Evolutionary conservation across 2,329 filamentous ascomycete species (phyloP), one percentile per base, ranked within the genome.

Genomic region (Diaporthe aspalathi): DNA sequence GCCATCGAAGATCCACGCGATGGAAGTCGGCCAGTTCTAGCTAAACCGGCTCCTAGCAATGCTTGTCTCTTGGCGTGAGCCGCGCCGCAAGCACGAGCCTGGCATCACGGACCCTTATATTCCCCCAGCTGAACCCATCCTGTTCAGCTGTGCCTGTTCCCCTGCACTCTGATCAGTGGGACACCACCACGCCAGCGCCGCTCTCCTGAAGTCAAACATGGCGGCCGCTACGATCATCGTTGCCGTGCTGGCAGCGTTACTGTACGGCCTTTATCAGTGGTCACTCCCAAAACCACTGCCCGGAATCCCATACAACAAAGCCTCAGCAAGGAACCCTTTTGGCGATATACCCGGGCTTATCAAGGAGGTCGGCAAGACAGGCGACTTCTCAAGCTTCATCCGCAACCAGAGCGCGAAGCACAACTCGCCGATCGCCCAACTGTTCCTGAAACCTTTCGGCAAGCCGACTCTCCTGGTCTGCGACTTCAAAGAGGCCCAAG

Each of bases 401-500:
- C 52, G 47, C 22, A 49, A 62, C 3, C 74, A 77, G 45, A 27
- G 65, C 16, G 38, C 38, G 3, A 54, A 38, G 27, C 62, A 50
- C 53, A 60, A 43, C 8, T 75, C 78, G 0, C 77, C 79, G 2
- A 71, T 83, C 14, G 72, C 77, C 3, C 81, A 83, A 53, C 67
- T 81, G 56, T 83, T 82, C 67, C 68, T 81, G 16, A 71, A 75
- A 35, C 81, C 81, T 0, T 76, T 81, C 27, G 70, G 65, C 11
- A 38, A 32, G 40, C 70, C 70, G 3, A 43, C 27, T 7, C 52
- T 72, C 7, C 14, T 72, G 22, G 45, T 72, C 43, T 40, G 49
- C 29, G 71, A 72, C 32, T 70, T 72, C 49, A 38, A 24, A 16
- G 52, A 63, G n/a, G 53, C 71, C 22, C 62, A 70, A 35, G 71